Conservation (phyloP, 2,329 filamentous ascomycete genomes). For the Coniochaeta sp. region DNA sequence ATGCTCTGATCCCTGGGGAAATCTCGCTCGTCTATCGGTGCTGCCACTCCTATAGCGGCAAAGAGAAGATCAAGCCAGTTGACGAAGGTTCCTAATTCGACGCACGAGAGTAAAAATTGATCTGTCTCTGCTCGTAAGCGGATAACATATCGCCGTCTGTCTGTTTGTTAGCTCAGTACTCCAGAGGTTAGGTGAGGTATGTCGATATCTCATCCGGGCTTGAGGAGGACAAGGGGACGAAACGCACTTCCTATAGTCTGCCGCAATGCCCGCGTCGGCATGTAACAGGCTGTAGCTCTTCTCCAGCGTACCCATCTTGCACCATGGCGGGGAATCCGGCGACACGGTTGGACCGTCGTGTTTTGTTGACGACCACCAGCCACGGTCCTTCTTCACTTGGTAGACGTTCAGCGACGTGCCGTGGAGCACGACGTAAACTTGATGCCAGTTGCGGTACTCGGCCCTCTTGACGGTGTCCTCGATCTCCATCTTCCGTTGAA, state of each 20-base stretch:
- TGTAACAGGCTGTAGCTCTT: constrained; percentile 66
- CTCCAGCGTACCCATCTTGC: constrained; percentile 48
- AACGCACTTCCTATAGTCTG: constrained; percentile 63
- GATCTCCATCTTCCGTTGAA: constrained; percentile 59
- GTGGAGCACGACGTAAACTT: constrained; percentile 54
- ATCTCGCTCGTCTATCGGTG: constrained; percentile 62
- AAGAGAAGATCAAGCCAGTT: constrained; percentile 62
- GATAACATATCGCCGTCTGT: constrained; percentile 56
- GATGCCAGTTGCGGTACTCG: constrained; percentile 55
- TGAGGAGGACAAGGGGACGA: neutral
- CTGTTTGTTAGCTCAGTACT: constrained; percentile 7
- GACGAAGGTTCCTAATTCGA: constrained; percentile 57
- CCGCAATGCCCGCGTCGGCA: constrained; percentile 67
- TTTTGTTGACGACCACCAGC: constrained; percentile 38
- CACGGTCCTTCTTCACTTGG: constrained; percentile 51
- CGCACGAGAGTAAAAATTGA: constrained; percentile 63
- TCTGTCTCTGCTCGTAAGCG: constrained; percentile 67
- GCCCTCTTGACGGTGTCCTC: constrained; percentile 56
- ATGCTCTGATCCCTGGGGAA: constrained; percentile 56
- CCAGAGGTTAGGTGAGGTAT: neutral
- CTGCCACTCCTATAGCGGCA: constrained; percentile 65
- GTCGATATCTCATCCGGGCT: neutral
- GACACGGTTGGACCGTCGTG: constrained; percentile 36
- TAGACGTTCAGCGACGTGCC: constrained; percentile 63
- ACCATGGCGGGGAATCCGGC: constrained; percentile 42